These are phyloP conservation scores for Penicillium italicum DNA, from an alignment of 2,329 filamentous ascomycete species.

Conservation along the genomic window DNA sequence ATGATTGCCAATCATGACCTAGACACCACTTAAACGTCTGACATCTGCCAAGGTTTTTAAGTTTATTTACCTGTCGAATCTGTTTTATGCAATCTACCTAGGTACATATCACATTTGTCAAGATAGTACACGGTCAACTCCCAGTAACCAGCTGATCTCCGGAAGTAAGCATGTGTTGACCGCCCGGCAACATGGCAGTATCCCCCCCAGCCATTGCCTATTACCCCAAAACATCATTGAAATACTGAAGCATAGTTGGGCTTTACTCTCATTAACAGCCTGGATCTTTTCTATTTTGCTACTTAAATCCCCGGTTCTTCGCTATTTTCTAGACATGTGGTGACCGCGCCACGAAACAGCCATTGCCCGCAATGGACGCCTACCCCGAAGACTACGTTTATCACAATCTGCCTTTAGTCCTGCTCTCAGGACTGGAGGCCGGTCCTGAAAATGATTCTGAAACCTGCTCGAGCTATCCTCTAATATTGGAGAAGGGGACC, in stretches of 20 bases:
- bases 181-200: slow-evolving; percentile 8
- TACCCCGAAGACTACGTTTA: slow-evolving; percentile 66
- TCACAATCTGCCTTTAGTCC: slow-evolving; percentile 80
- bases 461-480: slow-evolving; percentile 43
- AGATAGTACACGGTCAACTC: not conserved
- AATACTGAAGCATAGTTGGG: not conserved
- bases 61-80: not conserved
- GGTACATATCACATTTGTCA: too few relatives aligned
- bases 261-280: not conserved
- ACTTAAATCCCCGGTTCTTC: not conserved
- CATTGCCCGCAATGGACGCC: slow-evolving; percentile 44
- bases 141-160: not conserved
- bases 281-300: not conserved
- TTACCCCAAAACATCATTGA: slow-evolving; percentile 4
- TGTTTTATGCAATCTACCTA: not conserved
- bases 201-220: not conserved
- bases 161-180: slow-evolving; percentile 2
- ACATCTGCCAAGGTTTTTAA: not conserved
- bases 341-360: slow-evolving; percentile 27
- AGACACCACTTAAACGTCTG: not conserved
- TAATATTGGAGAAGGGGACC: slow-evolving; percentile 55
- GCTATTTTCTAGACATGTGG: slow-evolving; percentile 29
- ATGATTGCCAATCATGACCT: not conserved
- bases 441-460: slow-evolving; percentile 32
- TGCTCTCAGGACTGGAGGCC: slow-evolving; percentile 70